Percentiles rank a stretch among this genome's conserved stretches.
Evolutionary conservation across 495 filamentous ascomycete species (phyloP).

Genomic region (Letharia columbiana): DNA sequence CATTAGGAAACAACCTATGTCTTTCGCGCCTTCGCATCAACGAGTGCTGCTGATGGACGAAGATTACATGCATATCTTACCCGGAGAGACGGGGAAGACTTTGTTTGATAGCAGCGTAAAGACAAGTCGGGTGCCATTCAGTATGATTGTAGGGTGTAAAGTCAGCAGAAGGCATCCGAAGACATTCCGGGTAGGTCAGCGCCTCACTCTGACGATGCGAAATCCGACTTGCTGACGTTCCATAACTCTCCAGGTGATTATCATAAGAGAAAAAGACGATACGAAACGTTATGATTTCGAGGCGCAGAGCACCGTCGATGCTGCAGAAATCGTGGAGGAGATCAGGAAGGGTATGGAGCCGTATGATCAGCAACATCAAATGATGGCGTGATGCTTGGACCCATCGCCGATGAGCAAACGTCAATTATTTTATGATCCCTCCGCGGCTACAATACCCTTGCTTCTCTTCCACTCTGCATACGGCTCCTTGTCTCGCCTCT

Average conservation of each 20-base stretch:
- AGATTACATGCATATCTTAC: constrained; percentile 93
- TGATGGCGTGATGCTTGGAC: background rate
- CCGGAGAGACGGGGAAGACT: constrained; percentile 52
- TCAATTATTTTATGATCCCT: background rate
- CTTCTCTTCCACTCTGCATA: constrained; percentile 13
- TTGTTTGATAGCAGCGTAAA: constrained; percentile 50
- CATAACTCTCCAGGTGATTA: constrained; percentile 48
- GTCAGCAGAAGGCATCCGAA: constrained; percentile 84
- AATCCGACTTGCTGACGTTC: background rate
- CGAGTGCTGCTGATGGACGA: constrained; percentile 83
- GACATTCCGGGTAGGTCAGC: constrained; percentile 63
- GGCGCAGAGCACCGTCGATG: constrained; percentile 66
- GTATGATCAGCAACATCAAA: constrained; percentile 24
- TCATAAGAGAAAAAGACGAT: constrained; percentile 73
- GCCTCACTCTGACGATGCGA: background rate
- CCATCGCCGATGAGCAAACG: background rate
- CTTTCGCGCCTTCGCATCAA: constrained; percentile 76
- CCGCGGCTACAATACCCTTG: constrained; percentile 1
- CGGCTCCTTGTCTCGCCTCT: constrained; percentile 13
- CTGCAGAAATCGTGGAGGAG: constrained; percentile 82
- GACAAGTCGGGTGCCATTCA: constrained; percentile 85
- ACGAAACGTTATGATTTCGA: constrained; percentile 98
- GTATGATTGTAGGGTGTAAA: constrained; percentile 87
- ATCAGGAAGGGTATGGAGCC: constrained; percentile 58
- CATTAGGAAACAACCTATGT: constrained; percentile 88